Evolutionary conservation across 352 stramenopile genomes (phyloP), one percentile per base, ranked within the genome.

Genomic region (Globisporangium alternatum): DNA sequence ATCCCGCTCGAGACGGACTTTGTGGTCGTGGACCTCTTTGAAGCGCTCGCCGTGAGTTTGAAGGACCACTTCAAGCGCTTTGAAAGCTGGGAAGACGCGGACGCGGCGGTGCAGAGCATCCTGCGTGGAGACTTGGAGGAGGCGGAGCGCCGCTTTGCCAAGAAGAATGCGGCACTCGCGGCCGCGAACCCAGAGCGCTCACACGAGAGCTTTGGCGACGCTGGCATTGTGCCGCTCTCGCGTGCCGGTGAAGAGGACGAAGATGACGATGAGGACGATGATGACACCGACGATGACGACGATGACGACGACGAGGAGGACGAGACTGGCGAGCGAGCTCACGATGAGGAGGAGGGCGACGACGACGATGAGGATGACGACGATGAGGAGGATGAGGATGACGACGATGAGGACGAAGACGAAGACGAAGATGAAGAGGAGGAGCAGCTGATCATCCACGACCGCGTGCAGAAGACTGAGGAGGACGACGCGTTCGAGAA

Each of bases 1-100:
- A 83, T 99, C 15, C 96, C 97, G 1, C 86, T 97, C 48, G 96
- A 99, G 59, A 97, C 97, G 33, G 86, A 98, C 58, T 98, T 97
- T 74, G 77, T 93, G 39, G 81, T 97, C 45, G 76, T 89, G 7
- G 83, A 98, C 53, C 64, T 93, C 8, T 89, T 93, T 54, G 86
- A 96, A 22, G 67, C 83, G 41, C 71, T 96, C 7, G 41, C 70
- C 0, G 64, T 51, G 13, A 85, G 62, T 43, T 37, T 91, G 21
- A 88, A 86, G 59, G 86, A 95, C 19, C 74, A 91, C 21, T 86
- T 93, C 49, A 72, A 76, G 55, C 80, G 78, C 33, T 87, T 81
- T 57, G 81, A 89, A 39, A 86, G 66, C n/a, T 96, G 84, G 84
- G 85, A 91, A 39, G 81, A 93, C 37, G 87, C 81, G 0, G 83